phyloP scores from a whole-genome alignment of 192 early-diverging fungal genomes.

The Coemansia sp. region DNA sequence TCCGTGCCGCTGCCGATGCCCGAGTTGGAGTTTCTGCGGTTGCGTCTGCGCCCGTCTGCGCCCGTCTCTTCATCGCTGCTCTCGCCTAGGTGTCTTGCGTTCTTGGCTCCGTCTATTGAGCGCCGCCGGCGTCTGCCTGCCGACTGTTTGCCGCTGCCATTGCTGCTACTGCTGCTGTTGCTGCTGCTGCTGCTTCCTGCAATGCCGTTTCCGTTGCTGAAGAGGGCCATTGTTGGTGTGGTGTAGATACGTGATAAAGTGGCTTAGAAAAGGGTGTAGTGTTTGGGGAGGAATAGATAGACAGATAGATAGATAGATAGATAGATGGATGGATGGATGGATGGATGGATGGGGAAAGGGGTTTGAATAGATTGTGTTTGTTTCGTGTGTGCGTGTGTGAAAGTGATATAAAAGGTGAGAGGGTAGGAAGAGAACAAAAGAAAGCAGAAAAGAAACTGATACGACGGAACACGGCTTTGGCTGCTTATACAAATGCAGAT shows the following conservation, averaged over 20 bases:
- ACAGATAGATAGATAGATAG: too few relatives aligned
- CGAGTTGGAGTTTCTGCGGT: conserved; percentile 43
- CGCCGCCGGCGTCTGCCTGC: conserved; percentile 34
- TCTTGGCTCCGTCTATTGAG: conserved; percentile 40
- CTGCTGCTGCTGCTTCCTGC: background rate
- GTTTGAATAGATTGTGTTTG: too few relatives aligned
- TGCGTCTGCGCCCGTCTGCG: conserved; percentile 1
- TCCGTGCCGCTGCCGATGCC: conserved; percentile 29
- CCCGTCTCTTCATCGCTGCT: conserved; percentile 34
- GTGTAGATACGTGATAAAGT: background rate
- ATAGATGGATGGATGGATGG: too few relatives aligned
- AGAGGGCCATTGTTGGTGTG: conserved; percentile 27
- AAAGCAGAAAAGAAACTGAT: too few relatives aligned
- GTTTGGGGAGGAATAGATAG: too few relatives aligned
- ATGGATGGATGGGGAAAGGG: too few relatives aligned
- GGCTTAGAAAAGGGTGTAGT: background rate
- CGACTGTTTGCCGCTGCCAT: conserved; percentile 5
- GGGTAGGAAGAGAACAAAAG: too few relatives aligned
- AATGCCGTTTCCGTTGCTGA: conserved; percentile 17
- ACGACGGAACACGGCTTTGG: too few relatives aligned
- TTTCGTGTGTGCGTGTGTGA: too few relatives aligned
- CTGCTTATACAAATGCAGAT: too few relatives aligned
- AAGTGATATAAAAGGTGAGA: too few relatives aligned
- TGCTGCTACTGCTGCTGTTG: background rate
- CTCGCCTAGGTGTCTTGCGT: conserved; percentile 26